Percentiles rank a stretch among this genome's conserved stretches.
Conservation (phyloP, 2,329 filamentous ascomycete species). For the Zymoseptoria passerinii region DNA sequence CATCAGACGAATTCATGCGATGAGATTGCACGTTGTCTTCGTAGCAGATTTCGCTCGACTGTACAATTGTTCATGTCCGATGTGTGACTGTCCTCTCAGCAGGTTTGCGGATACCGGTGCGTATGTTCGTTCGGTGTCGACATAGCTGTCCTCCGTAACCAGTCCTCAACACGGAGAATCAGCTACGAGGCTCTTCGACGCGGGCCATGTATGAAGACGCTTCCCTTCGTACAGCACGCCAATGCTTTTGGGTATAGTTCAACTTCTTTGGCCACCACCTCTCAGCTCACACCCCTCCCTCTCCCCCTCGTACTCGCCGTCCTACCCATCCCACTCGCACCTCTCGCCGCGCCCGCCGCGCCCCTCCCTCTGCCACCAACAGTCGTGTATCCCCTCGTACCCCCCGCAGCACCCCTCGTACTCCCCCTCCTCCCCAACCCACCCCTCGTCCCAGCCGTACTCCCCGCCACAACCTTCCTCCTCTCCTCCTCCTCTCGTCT, state of each 20-base stretch:
- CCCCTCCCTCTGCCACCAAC: conserved; percentile 46
- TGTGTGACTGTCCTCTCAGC: not conserved
- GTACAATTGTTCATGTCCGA: not conserved
- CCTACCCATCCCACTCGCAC: conserved; percentile 35
- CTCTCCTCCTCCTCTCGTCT: conserved; percentile 47
- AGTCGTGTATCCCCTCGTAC: conserved; percentile 32
- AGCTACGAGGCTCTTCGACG: not conserved
- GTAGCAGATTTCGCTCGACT: not conserved
- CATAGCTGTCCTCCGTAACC: not conserved
- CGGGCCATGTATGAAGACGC: no score
- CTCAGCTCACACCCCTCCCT: conserved; percentile 25
- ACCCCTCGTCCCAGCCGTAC: conserved; percentile 27
- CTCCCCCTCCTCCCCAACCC: conserved; percentile 27
- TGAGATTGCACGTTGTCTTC: not conserved
- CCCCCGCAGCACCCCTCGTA: conserved; percentile 24
- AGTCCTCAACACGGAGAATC: not conserved
- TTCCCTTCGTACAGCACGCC: no score
- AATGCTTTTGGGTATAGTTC: not conserved
- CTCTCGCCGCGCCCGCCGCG: conserved; percentile 34
- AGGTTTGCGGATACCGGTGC: not conserved
- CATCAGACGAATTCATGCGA: not conserved
- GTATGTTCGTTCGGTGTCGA: not conserved
- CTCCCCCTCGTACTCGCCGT: conserved; percentile 28
- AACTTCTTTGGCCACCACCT: not conserved
- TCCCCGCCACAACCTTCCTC: conserved; percentile 46